Conservation (phyloP, 176 grass and related monocot species). For the Dendrocalamus sinicus region DNA sequence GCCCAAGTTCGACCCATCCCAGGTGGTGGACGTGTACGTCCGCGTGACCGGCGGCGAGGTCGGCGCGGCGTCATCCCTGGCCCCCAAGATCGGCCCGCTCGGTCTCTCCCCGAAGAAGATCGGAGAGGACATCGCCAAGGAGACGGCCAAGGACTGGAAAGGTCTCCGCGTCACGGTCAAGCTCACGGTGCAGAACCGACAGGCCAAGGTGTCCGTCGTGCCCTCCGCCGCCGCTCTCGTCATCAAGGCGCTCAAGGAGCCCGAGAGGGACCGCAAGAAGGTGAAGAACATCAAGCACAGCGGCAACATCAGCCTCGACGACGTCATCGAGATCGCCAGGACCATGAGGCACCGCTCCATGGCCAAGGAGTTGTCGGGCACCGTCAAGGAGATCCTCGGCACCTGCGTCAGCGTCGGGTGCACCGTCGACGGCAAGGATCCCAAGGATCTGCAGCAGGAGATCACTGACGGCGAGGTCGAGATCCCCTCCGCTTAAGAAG, state of each 20-base stretch:
- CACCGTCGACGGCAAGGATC: conserved; percentile 74
- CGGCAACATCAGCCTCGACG: conserved; percentile 78
- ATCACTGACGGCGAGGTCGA: conserved; percentile 67
- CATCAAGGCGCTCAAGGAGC: conserved; percentile 80
- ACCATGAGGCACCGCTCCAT: conserved; percentile 61
- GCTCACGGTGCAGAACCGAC: conserved; percentile 82
- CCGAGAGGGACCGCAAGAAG: conserved; percentile 86
- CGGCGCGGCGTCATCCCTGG: conserved; percentile 72
- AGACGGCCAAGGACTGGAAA: conserved; percentile 91
- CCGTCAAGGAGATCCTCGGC: conserved; percentile 72
- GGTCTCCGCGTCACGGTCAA: conserved; percentile 84
- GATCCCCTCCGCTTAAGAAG: conserved; percentile 55
- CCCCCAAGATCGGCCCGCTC: conserved; percentile 77
- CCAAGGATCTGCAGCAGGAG: conserved; percentile 76
- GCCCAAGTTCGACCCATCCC: conserved; percentile 72
- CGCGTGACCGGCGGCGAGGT: conserved; percentile 77
- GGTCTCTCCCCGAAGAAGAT: conserved; percentile 86
- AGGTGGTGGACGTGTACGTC: conserved; percentile 68
- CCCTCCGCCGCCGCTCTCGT: conserved; percentile 81
- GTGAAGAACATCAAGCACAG: conserved; percentile 80
- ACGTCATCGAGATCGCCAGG: conserved; percentile 72
- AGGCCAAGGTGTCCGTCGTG: conserved; percentile 79
- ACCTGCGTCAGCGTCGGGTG: conserved; percentile 72
- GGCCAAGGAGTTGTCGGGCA: conserved; percentile 66
- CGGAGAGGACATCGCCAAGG: conserved; percentile 83